These are phyloP conservation scores for Laetiporus sulphureus DNA, from an alignment of 1,284 basidiomycete genomes.

Conservation along the genomic window DNA sequence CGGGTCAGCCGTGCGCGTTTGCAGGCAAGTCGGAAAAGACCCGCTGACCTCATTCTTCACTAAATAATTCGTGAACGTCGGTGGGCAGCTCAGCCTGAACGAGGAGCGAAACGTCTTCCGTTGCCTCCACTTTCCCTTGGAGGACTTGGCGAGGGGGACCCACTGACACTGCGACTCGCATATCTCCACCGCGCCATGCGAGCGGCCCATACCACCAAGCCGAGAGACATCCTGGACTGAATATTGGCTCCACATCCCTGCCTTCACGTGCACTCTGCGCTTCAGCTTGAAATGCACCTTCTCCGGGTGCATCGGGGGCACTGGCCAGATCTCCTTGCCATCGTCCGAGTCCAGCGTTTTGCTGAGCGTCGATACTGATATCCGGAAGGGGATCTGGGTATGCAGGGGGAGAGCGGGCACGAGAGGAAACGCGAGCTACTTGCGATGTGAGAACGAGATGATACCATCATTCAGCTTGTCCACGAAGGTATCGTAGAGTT, in stretches of 20 bases:
- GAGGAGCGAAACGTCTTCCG: background rate
- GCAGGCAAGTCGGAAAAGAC: no score
- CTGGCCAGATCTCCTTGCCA: no score
- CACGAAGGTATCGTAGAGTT: no score
- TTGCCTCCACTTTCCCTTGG: slow-evolving; percentile 3
- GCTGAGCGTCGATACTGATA: background rate
- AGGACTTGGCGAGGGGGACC: background rate
- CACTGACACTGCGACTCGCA: background rate
- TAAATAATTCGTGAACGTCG: no score
- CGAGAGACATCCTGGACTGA: background rate
- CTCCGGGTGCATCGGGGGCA: no score
- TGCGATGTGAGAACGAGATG: background rate
- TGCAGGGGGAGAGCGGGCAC: no score
- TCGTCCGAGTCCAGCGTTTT: no score
- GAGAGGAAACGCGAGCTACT: background rate
- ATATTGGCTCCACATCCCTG: background rate
- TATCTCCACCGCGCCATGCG: background rate
- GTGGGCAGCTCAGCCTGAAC: background rate
- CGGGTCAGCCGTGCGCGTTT: no score
- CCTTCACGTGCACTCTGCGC: background rate
- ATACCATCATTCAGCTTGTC: background rate
- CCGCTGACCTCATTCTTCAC: no score
- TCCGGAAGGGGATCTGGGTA: background rate
- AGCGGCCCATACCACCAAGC: background rate
- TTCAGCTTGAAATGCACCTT: no score